A percentile compares a stretch with the other conserved stretches of the same genome.
Conservation (phyloP, 1,139 yeast genomes). For the Taphrina communis region DNA sequence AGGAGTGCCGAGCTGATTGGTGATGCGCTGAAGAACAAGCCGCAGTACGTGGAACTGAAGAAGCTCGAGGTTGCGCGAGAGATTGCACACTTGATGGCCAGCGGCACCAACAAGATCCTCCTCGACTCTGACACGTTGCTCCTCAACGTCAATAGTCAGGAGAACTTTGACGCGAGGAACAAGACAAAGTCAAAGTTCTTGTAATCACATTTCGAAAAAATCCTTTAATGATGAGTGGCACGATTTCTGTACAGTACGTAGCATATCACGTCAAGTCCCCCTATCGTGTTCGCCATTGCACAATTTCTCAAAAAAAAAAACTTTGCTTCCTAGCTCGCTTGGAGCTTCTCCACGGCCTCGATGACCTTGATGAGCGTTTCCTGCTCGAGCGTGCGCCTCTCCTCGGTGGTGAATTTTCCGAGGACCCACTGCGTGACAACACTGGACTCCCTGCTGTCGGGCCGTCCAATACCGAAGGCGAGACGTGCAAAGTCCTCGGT, state of each 20-base stretch:
- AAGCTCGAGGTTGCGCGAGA: slow-evolving; percentile 97
- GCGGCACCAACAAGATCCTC: slow-evolving; percentile 87
- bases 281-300: too few species aligned
- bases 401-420: slow-evolving; percentile 20
- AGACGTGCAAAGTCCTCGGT: slow-evolving; percentile 27
- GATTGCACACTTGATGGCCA: slow-evolving; percentile 82
- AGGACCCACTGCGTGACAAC: slow-evolving; percentile 33
- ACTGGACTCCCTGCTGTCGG: slow-evolving; percentile 28
- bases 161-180: slow-evolving; percentile 27
- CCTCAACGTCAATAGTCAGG: slow-evolving; percentile 64
- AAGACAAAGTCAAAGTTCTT: slow-evolving; percentile 30
- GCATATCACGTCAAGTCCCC: background rate
- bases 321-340: background rate
- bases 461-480: slow-evolving; percentile 33
- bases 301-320: too few species aligned
- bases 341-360: slow-evolving; percentile 13
- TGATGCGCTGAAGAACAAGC: slow-evolving; percentile 86
- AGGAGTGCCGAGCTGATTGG: slow-evolving; percentile 97
- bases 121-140: slow-evolving; percentile 90
- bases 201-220: background rate
- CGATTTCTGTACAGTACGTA: slow-evolving; percentile 3
- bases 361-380: slow-evolving; percentile 19
- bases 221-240: background rate
- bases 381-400: slow-evolving; percentile 17
- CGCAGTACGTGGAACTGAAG: slow-evolving; percentile 82